Conservation (phyloP, 2,329 filamentous ascomycete species). For the Aspergillus chevalieri region DNA sequence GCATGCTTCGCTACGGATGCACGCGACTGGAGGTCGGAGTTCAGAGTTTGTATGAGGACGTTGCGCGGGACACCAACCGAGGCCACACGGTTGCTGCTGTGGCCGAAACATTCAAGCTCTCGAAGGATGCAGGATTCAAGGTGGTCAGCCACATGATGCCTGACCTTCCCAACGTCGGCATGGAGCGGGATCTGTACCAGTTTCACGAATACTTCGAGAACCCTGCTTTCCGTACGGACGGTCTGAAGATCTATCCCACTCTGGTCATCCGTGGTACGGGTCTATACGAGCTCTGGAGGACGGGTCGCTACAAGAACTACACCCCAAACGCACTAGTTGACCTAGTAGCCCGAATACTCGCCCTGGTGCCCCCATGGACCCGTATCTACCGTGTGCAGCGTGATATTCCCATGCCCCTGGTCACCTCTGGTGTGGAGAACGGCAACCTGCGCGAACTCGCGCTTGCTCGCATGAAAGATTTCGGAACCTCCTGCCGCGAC, state of each 20-base stretch:
- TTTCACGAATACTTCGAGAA: slow-evolving; percentile 98
- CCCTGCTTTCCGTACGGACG: slow-evolving; percentile 90
- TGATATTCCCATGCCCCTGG: slow-evolving; percentile 98
- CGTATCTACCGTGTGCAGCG: slow-evolving; percentile 96
- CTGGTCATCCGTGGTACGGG: slow-evolving; percentile 95
- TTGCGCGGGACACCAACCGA: slow-evolving; percentile 94
- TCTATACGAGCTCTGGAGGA: slow-evolving; percentile 94
- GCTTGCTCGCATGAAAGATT: slow-evolving; percentile 97
- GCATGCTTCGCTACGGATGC: slow-evolving; percentile 97
- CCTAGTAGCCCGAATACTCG: slow-evolving; percentile 90
- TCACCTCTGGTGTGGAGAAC: slow-evolving; percentile 98
- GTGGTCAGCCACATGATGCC: slow-evolving; percentile 99
- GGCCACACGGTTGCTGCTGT: slow-evolving; percentile 94
- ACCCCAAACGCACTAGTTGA: slow-evolving; percentile 95
- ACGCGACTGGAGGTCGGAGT: slow-evolving; percentile 92
- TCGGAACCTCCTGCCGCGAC: slow-evolving; percentile 92
- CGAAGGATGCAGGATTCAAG: slow-evolving; percentile 97
- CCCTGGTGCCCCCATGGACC: slow-evolving; percentile 93
- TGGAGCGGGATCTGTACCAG: slow-evolving; percentile 95
- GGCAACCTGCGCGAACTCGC: slow-evolving; percentile 92
- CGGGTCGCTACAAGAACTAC: slow-evolving; percentile 96
- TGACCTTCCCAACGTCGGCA: slow-evolving; percentile 92
- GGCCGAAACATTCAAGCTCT: slow-evolving; percentile 91
- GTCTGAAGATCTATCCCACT: slow-evolving; percentile 95
- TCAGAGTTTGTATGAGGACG: slow-evolving; percentile 94